A percentile compares a stretch with the other conserved stretches of the same genome.
These are phyloP conservation scores for Pyrenophora graminea DNA, from an alignment of 2,329 filamentous ascomycete species.

Conservation along the genomic window DNA sequence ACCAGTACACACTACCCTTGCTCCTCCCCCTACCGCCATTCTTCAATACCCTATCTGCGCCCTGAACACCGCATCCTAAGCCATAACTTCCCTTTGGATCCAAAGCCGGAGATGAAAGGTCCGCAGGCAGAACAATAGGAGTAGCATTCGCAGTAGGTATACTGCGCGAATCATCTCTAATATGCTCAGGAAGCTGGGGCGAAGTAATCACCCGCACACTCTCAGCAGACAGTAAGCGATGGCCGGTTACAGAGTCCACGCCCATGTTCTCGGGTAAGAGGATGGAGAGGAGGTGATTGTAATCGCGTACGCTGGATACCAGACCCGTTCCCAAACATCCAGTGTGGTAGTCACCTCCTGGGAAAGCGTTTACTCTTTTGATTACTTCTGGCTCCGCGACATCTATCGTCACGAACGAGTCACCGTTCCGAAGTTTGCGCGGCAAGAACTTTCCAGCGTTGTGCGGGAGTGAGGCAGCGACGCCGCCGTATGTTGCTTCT, in stretches of 20 bases:
- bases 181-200: slow-evolving; percentile 17
- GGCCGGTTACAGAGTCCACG: slow-evolving; percentile 18
- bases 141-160: slow-evolving; percentile 1
- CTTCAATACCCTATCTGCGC: slow-evolving; percentile 38
- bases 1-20: slow-evolving; percentile 33
- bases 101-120: slow-evolving; percentile 54
- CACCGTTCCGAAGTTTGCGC: slow-evolving; percentile 55
- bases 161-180: slow-evolving; percentile 33
- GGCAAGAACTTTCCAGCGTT: slow-evolving; percentile 54
- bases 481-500: slow-evolving; percentile 28
- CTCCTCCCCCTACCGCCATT: slow-evolving; percentile 22
- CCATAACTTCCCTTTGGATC: slow-evolving; percentile 45
- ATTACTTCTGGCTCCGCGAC: slow-evolving; percentile 10
- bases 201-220: slow-evolving; percentile 18
- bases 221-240: slow-evolving; percentile 13
- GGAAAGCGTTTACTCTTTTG: slow-evolving; percentile 17
- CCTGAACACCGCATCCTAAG: slow-evolving; percentile 58
- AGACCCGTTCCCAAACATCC: slow-evolving; percentile 26
- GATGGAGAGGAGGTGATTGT: slow-evolving; percentile 20
- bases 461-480: slow-evolving; percentile 45
- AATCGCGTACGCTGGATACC: slow-evolving; percentile 19
- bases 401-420: slow-evolving; percentile 18
- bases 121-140: slow-evolving; percentile 40
- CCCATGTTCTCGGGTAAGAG: slow-evolving; percentile 25
- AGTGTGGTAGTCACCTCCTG: slow-evolving; percentile 19